These are phyloP conservation scores for Tulasnella sp. DNA, from an alignment of 768 basidiomycete species.

Conservation along the genomic window DNA sequence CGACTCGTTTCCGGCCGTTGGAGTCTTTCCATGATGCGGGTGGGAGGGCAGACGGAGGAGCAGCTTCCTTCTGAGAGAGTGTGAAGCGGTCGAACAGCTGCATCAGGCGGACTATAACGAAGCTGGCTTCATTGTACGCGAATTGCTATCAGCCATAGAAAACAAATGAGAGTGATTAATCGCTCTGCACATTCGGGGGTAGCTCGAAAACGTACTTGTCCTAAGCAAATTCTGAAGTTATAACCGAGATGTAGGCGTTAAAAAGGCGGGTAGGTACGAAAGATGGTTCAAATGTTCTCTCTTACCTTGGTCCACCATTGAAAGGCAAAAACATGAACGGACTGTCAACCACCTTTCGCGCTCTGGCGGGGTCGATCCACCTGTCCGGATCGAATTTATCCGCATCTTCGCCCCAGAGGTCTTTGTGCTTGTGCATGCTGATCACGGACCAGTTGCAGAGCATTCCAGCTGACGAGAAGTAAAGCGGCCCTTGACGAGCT, in stretches of 20 bases:
- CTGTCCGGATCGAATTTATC: slow-evolving; percentile 38
- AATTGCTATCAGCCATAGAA: slow-evolving; percentile 24
- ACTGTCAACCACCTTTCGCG: background rate
- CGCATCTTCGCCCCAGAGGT: slow-evolving; percentile 40
- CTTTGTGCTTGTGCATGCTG: slow-evolving; percentile 35
- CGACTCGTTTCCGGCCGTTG: slow-evolving; percentile 15
- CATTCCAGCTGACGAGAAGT: slow-evolving; percentile 16
- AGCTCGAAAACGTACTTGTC: slow-evolving; percentile 20
- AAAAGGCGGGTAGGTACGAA: too few species aligned
- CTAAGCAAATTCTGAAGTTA: slow-evolving; percentile 8
- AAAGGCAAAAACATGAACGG: slow-evolving; percentile 27
- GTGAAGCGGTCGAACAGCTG: slow-evolving; percentile 27
- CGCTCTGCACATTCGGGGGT: too few species aligned
- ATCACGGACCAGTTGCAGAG: slow-evolving; percentile 10
- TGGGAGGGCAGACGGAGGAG: slow-evolving; percentile 8
- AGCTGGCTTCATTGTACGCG: slow-evolving; percentile 32
- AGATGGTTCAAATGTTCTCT: too few species aligned
- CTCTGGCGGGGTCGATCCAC: slow-evolving; percentile 35
- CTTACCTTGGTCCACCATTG: slow-evolving; percentile 28
- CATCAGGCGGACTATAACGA: slow-evolving; percentile 28
- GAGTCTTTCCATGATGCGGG: slow-evolving; percentile 26
- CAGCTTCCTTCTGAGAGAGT: slow-evolving; percentile 24
- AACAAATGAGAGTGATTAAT: background rate
- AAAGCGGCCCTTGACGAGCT: slow-evolving; percentile 23
- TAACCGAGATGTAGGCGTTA: too few species aligned